phyloP scores from a whole-genome alignment of 495 filamentous ascomycete genomes.

The Penicillium roqueforti region DNA sequence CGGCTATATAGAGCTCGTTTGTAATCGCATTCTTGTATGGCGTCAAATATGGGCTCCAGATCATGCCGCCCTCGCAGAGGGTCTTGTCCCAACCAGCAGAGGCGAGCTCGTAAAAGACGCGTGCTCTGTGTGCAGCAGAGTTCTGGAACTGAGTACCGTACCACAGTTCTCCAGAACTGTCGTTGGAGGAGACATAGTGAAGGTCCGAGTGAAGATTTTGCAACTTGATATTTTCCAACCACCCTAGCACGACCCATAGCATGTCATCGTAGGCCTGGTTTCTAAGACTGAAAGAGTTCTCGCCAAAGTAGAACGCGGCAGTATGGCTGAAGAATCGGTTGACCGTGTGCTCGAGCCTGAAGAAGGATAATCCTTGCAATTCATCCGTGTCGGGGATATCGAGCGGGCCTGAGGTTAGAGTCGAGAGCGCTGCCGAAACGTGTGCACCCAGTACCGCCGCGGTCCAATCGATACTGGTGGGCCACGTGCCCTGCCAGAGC shows the following conservation, averaged over 20 bases:
- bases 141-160: conserved; percentile 72
- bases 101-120: conserved; percentile 86
- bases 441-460: conserved; percentile 82
- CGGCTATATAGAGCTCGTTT: conserved; percentile 84
- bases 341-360: conserved; percentile 65
- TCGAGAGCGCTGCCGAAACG: conserved; percentile 62
- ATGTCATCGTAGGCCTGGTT: conserved; percentile 92
- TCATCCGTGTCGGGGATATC: conserved; percentile 15
- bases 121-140: conserved; percentile 78
- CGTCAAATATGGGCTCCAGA: conserved; percentile 76
- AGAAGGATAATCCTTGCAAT: conserved; percentile 29
- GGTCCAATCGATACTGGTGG: conserved; percentile 89
- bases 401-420: conserved; percentile 50
- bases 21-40: conserved; percentile 99
- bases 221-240: conserved; percentile 81
- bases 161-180: conserved; percentile 44
- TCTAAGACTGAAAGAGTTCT: conserved; percentile 71
- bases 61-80: conserved; percentile 86
- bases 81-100: conserved; percentile 73
- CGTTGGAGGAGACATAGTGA: conserved; percentile 32
- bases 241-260: conserved; percentile 92
- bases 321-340: conserved; percentile 78
- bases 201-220: conserved; percentile 66
- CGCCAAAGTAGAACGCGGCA: conserved; percentile 77
- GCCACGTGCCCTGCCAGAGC: conserved; percentile 77